Evolutionary conservation across 108 stramenopile species (phyloP).

Genomic region (Nannochloropsis gaditana): DNA sequence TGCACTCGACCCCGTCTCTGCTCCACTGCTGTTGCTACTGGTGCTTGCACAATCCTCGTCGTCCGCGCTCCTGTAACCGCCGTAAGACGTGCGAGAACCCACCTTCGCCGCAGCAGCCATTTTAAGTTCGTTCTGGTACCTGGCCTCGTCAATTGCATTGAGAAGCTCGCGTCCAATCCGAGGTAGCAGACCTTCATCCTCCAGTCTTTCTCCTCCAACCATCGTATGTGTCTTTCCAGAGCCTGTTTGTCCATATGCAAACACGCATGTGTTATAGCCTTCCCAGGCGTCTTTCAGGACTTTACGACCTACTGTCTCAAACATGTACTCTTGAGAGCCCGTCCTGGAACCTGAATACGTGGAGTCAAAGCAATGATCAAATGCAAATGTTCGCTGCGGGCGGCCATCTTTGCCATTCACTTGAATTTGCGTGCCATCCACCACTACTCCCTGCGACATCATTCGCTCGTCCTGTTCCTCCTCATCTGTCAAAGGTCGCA

Average conservation of each 20-base stretch:
- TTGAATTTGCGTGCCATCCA: slow-evolving; percentile 16
- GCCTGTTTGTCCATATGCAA: slow-evolving; percentile 42
- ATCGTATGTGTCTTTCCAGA: slow-evolving; percentile 46
- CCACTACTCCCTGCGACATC: slow-evolving; percentile 8
- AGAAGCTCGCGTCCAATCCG: slow-evolving; percentile 32
- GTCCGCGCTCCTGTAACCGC: neutral
- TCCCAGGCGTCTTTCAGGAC: slow-evolving; percentile 12
- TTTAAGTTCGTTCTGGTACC: neutral
- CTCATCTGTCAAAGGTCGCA: slow-evolving; percentile 12
- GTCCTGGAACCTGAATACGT: neutral
- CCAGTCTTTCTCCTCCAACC: slow-evolving; percentile 29
- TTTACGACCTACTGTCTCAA: slow-evolving; percentile 19
- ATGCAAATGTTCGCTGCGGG: neutral
- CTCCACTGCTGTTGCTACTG: neutral
- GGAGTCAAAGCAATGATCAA: slow-evolving; percentile 18
- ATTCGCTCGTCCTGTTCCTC: neutral
- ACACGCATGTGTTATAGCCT: slow-evolving; percentile 43
- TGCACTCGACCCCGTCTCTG: neutral
- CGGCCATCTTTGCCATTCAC: slow-evolving; percentile 13
- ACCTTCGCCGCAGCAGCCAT: neutral
- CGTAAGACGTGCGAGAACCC: slow-evolving; percentile 16
- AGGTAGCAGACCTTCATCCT: slow-evolving; percentile 31
- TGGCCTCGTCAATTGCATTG: slow-evolving; percentile 19
- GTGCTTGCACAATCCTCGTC: neutral
- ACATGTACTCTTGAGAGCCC: neutral